Evolutionary conservation across 2,329 filamentous ascomycete genomes (phyloP).

Genomic region (Botrytis paeoniae): DNA sequence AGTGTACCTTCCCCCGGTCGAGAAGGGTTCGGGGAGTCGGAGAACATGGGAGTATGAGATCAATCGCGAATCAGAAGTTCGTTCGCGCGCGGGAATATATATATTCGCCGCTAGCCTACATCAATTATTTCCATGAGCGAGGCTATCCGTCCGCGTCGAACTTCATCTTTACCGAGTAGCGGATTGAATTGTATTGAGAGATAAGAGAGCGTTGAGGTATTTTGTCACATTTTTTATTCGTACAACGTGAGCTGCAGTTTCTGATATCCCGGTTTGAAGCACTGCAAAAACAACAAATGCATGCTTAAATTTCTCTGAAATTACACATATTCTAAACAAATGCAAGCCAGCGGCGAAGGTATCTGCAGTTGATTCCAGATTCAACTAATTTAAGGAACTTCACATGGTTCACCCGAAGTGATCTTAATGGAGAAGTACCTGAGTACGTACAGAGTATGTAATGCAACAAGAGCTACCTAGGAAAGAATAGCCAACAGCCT

Average conservation of each 20-base stretch:
- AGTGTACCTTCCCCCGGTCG: neutral
- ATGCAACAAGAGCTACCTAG: neutral
- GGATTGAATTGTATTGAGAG: neutral
- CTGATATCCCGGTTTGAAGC: neutral
- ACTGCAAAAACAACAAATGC: neutral
- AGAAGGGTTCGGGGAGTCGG: neutral
- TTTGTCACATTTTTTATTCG: neutral
- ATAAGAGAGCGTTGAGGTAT: neutral
- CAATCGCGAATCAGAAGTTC: neutral
- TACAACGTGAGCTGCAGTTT: neutral
- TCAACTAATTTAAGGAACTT: neutral
- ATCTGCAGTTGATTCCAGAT: neutral
- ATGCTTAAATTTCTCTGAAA: conserved; percentile 1
- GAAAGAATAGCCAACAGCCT: neutral
- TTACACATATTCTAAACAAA: neutral
- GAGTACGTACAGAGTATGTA: neutral
- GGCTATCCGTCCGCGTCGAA: neutral
- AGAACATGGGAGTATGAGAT: neutral
- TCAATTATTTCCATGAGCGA: neutral
- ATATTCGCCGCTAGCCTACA: neutral
- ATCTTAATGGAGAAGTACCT: neutral
- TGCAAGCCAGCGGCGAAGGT: neutral
- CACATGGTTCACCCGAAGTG: neutral
- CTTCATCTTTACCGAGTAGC: neutral
- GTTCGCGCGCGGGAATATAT: neutral